These are phyloP conservation scores for Isatis lusitanica DNA, from an alignment of 441 rosid species.

Conservation along the genomic window DNA sequence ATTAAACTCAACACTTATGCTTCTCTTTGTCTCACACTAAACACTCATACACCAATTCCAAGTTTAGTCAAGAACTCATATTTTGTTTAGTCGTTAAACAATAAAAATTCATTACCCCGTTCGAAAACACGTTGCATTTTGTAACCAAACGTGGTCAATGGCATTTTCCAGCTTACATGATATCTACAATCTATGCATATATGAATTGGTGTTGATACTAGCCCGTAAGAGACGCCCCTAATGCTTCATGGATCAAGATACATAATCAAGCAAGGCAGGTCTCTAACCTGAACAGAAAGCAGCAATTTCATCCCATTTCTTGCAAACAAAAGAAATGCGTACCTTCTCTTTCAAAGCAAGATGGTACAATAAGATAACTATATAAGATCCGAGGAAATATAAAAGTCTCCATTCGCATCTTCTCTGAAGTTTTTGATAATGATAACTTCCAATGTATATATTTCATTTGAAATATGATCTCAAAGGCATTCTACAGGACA, in stretches of 20 bases:
- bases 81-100: background rate
- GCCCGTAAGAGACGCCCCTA: too few species aligned
- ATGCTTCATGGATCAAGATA: too few species aligned
- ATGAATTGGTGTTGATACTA: background rate
- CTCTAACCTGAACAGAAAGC: too few species aligned
- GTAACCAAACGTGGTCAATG: background rate
- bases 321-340: too few species aligned
- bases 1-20: too few species aligned
- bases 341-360: too few species aligned
- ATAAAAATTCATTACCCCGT: background rate
- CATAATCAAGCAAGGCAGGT: too few species aligned
- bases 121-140: background rate
- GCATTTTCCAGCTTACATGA: background rate
- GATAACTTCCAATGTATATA: background rate
- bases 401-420: background rate
- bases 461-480: background rate
- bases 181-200: background rate
- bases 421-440: background rate
- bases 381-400: background rate
- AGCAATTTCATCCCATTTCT: too few species aligned
- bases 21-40: too few species aligned
- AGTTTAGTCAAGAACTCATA: too few species aligned
- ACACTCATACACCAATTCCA: too few species aligned
- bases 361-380: background rate
- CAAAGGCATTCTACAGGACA: background rate